phyloP scores from a whole-genome alignment of 1,284 basidiomycete genomes.

The Cystobasidium sp. region DNA sequence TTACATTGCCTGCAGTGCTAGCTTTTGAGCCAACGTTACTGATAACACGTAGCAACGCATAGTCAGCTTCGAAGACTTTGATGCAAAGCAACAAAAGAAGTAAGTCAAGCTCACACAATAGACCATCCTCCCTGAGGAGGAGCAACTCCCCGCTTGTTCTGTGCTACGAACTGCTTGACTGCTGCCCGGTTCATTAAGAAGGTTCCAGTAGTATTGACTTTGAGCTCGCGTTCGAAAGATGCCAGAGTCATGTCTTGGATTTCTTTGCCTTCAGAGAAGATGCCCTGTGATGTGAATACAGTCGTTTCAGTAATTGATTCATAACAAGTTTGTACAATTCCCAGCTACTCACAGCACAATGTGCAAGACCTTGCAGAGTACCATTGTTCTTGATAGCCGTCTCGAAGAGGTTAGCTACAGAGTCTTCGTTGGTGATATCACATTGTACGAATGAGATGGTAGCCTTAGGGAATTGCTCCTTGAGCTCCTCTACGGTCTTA shows the following conservation, averaged over 20 bases:
- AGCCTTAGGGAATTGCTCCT: constrained; percentile 6
- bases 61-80: not conserved
- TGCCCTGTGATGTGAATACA: constrained; percentile 9
- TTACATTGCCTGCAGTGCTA: constrained; percentile 40
- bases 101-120: constrained; percentile 28
- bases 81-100: not conserved
- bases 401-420: constrained; percentile 27
- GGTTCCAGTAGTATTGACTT: constrained; percentile 42
- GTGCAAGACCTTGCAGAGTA: constrained; percentile 36
- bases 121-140: constrained; percentile 40
- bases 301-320: no score
- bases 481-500: constrained; percentile 19
- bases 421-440: constrained; percentile 35
- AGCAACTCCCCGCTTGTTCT: constrained; percentile 29
- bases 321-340: not conserved
- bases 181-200: constrained; percentile 41
- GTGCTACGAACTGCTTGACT: constrained; percentile 28
- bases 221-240: constrained; percentile 34
- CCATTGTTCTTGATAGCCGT: not conserved
- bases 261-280: constrained; percentile 42
- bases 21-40: constrained; percentile 44
- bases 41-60: not conserved
- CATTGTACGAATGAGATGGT: constrained; percentile 19
- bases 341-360: constrained; percentile 29
- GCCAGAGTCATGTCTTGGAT: constrained; percentile 35